phyloP scores from a whole-genome alignment of 73 alveolate genomes.

The Uronychia setigera region DNA sequence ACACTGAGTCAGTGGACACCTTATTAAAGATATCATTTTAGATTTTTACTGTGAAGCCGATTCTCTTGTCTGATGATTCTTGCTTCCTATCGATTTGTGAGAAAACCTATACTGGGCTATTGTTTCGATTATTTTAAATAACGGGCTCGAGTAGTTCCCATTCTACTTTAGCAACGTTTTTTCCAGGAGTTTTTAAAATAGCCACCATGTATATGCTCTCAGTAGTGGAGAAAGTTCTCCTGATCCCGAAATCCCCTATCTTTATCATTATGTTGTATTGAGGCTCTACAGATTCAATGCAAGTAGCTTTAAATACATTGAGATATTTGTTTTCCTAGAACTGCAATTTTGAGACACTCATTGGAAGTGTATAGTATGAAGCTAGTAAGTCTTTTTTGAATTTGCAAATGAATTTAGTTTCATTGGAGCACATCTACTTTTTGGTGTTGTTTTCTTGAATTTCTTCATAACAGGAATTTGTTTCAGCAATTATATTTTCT shows the following conservation, averaged over 20 bases:
- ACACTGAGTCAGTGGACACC: neutral
- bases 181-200: neutral
- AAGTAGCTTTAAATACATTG: no score
- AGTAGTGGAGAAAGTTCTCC: neutral
- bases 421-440: no score
- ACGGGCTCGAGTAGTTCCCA: slow-evolving; percentile 1
- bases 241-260: neutral
- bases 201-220: neutral
- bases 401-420: no score
- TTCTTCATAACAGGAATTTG: no score
- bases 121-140: no score
- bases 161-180: neutral
- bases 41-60: neutral
- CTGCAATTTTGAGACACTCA: no score
- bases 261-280: neutral
- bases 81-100: neutral
- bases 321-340: no score
- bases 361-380: no score
- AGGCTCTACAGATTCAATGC: no score
- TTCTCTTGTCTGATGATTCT: neutral
- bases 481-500: no score
- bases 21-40: neutral
- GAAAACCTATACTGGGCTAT: neutral
- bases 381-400: no score
- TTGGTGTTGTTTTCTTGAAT: no score